Evolutionary conservation across 1,139 yeast genomes (phyloP).

Genomic region (Kodamaea sp.): DNA sequence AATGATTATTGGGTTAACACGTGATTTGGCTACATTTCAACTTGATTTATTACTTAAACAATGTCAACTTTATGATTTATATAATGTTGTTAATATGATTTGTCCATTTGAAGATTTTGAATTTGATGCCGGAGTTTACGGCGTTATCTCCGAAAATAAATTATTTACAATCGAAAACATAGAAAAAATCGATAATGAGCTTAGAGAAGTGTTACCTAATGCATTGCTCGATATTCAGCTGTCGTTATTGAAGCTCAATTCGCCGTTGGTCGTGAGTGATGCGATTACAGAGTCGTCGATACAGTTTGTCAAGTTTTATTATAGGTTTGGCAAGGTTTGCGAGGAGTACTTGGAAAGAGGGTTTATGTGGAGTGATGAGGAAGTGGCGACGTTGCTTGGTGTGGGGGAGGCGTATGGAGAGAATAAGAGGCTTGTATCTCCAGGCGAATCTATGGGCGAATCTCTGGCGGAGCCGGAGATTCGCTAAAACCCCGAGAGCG

Average conservation of each 20-base stretch:
- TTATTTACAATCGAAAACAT: constrained; percentile 48
- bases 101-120: constrained; percentile 57
- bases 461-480: not conserved
- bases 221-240: constrained; percentile 63
- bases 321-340: constrained; percentile 40
- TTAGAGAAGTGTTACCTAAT: constrained; percentile 53
- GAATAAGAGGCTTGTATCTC: constrained; percentile 5
- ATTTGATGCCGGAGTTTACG: constrained; percentile 54
- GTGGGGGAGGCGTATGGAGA: constrained; percentile 37
- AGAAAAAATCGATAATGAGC: constrained; percentile 34
- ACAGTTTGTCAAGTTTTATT: constrained; percentile 51
- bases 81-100: constrained; percentile 66
- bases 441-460: not conserved
- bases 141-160: constrained; percentile 62
- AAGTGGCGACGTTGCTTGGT: constrained; percentile 64
- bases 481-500: too few relatives aligned
- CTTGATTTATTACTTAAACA: constrained; percentile 42
- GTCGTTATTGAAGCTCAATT: constrained; percentile 53
- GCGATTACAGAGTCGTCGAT: constrained; percentile 48
- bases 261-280: constrained; percentile 58
- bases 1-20: constrained; percentile 29
- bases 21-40: constrained; percentile 40
- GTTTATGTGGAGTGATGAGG: constrained; percentile 53
- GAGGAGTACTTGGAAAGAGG: constrained; percentile 38
- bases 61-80: constrained; percentile 53